These are phyloP conservation scores for Onygenales sp. DNA, from an alignment of 2,329 filamentous ascomycete species.

Conservation along the genomic window DNA sequence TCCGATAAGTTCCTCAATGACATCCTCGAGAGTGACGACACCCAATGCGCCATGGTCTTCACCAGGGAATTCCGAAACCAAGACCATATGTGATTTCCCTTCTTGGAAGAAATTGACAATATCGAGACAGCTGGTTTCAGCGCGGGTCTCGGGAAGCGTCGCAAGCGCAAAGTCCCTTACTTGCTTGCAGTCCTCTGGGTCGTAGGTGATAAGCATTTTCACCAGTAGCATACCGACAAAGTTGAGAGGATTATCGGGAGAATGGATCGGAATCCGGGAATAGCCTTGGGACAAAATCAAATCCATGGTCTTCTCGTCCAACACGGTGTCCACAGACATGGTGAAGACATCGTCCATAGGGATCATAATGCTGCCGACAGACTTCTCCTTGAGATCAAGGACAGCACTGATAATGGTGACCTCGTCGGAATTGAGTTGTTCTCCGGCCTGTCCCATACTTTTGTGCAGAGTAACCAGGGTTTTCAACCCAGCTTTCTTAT, in stretches of 20 bases:
- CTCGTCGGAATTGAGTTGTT: conserved; percentile 91
- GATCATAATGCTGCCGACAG: conserved; percentile 94
- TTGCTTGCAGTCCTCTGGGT: conserved; percentile 80
- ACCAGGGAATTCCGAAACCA: conserved; percentile 86
- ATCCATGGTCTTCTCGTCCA: conserved; percentile 93
- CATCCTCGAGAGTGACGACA: conserved; percentile 92
- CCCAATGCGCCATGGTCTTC: conserved; percentile 83
- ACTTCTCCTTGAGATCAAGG: conserved; percentile 89
- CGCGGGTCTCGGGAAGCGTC: conserved; percentile 86
- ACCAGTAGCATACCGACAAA: conserved; percentile 97
- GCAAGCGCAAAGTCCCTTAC: conserved; percentile 88
- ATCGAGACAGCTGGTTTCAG: conserved; percentile 92
- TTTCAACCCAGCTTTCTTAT: conserved; percentile 97
- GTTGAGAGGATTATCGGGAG: conserved; percentile 70
- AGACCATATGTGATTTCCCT: conserved; percentile 96
- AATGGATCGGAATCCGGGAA: conserved; percentile 89
- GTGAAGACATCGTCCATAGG: conserved; percentile 96
- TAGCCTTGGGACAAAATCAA: conserved; percentile 87
- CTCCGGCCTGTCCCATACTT: conserved; percentile 63
- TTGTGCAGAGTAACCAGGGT: conserved; percentile 92
- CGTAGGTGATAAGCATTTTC: conserved; percentile 98
- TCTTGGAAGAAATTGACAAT: conserved; percentile 99
- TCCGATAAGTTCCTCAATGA: conserved; percentile 96
- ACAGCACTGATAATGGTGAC: conserved; percentile 98
- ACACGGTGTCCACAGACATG: conserved; percentile 85